A percentile compares a stretch with the other conserved stretches of the same genome.
These are phyloP conservation scores for Monascus purpureus DNA, from an alignment of 495 filamentous ascomycete genomes.

Conservation along the genomic window DNA sequence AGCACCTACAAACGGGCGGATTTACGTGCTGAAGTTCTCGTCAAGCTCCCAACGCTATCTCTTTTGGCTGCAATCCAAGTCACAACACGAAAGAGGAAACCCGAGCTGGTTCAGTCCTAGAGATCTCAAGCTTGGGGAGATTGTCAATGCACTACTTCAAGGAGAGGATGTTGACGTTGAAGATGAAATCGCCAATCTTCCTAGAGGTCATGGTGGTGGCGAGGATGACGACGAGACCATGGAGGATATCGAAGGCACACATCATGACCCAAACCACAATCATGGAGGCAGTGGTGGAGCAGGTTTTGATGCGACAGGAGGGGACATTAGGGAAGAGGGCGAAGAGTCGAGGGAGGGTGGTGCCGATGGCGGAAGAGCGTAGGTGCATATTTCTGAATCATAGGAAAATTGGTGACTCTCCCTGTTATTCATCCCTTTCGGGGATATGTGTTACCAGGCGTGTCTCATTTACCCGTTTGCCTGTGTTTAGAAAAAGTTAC, in stretches of 20 bases:
- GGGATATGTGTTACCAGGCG: too few relatives aligned
- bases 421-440: background rate
- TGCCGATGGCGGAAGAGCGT: constrained; percentile 95
- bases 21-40: constrained; percentile 87
- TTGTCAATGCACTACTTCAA: constrained; percentile 70
- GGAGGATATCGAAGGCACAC: constrained; percentile 62
- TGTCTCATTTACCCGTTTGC: too few relatives aligned
- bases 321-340: constrained; percentile 82
- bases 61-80: constrained; percentile 91
- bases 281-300: constrained; percentile 60
- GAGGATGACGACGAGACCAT: constrained; percentile 62
- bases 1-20: constrained; percentile 66
- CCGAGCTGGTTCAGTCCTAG: constrained; percentile 65
- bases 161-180: constrained; percentile 83
- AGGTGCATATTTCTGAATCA: constrained; percentile 52
- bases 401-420: constrained; percentile 2
- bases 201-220: constrained; percentile 29
- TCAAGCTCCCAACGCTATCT: constrained; percentile 85
- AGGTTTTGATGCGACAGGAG: constrained; percentile 72
- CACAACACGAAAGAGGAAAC: constrained; percentile 61
- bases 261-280: constrained; percentile 41
- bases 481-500: too few relatives aligned
- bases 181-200: constrained; percentile 54
- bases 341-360: constrained; percentile 78
- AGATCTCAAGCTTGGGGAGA: constrained; percentile 67